Evolutionary conservation across 1,284 basidiomycete genomes (phyloP), one percentile per base, ranked within the genome.

Genomic region (Thecaphora frezii): DNA sequence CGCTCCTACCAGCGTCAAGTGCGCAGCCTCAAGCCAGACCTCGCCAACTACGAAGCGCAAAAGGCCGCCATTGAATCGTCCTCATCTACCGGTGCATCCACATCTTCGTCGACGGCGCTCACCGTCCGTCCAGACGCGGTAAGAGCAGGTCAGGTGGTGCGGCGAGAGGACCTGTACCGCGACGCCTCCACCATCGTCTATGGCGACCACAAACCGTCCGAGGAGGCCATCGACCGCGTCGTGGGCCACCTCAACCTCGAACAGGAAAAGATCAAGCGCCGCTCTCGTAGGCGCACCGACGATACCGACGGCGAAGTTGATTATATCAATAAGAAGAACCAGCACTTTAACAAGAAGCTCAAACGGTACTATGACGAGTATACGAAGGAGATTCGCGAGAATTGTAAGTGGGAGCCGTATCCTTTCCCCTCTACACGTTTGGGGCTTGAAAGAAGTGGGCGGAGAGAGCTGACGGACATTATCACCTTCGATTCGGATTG

Each of bases 301-400:
- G 92, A 97, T 73, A 88, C 89, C 48, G 89, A 94, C 62, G 92
- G 89, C 51, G 92, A 97, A 69, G 90, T 98, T 80, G 97, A 92
- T 14, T 98, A 98, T 79, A 98, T 98, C 86, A 99, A 99, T 84
- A 91, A 97, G 80, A 88, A 67, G 80, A 99, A 99, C 83, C 88
- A 91, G 73, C 91, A 94, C 49, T 98, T 97, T 85, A 98, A 97
- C 86, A 93, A 93, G 83, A 98, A 91, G 89, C 92, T 97, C 82
- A 88, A 90, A 21, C 86, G 94, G 59, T 98, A 93, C 82, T 98
- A 93, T 83, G 91, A 97, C 85, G 93, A 94, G 77, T 94, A 97
- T 77, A 98, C 94, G 1, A 82, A 89, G 51, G 94, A 97, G 65
- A 71, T 76, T 24, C 38, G 59, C 14, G 76, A 78, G 42, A 77